Conservation (phyloP, 2,329 filamentous ascomycete species). For the Fusarium musae region DNA sequence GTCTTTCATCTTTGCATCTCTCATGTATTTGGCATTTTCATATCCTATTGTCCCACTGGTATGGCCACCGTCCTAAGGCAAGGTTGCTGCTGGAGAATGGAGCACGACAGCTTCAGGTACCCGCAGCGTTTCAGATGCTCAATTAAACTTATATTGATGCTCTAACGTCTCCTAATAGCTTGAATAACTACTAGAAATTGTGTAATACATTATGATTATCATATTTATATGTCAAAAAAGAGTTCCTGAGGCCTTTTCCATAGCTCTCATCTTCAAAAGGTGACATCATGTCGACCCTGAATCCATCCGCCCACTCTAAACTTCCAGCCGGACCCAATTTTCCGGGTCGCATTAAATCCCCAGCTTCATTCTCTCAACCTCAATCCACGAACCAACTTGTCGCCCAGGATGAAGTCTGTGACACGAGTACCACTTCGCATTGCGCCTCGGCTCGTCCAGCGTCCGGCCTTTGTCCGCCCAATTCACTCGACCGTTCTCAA, state of each 20-base stretch:
- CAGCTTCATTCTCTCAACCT: conserved; percentile 16
- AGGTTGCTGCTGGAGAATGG: conserved; percentile 11
- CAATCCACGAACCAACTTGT: conserved; percentile 11
- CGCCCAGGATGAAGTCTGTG: conserved; percentile 54
- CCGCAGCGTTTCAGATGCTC: background rate
- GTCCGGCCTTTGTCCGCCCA: conserved; percentile 37
- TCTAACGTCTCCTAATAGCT: background rate
- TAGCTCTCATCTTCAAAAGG: conserved; percentile 5
- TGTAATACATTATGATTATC: accelerated
- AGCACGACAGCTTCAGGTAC: conserved; percentile 13
- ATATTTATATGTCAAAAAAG: too few relatives aligned
- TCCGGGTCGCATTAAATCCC: conserved; percentile 22
- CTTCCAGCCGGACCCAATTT: conserved; percentile 38
- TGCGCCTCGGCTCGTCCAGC: conserved; percentile 42
- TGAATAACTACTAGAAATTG: accelerated
- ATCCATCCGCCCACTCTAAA: conserved; percentile 30
- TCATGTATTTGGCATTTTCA: background rate
- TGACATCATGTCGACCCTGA: conserved; percentile 41
- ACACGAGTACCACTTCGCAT: conserved; percentile 54
- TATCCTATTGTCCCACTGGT: background rate
- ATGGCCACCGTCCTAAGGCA: background rate
- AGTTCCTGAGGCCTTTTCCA: background rate
- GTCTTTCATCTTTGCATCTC: background rate
- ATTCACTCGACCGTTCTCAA: conserved; percentile 50
- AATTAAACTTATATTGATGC: background rate